Base-by-base conservation (phyloP, 2,329 filamentous ascomycete genomes). In the Tolypocladium tropicale region DNA sequence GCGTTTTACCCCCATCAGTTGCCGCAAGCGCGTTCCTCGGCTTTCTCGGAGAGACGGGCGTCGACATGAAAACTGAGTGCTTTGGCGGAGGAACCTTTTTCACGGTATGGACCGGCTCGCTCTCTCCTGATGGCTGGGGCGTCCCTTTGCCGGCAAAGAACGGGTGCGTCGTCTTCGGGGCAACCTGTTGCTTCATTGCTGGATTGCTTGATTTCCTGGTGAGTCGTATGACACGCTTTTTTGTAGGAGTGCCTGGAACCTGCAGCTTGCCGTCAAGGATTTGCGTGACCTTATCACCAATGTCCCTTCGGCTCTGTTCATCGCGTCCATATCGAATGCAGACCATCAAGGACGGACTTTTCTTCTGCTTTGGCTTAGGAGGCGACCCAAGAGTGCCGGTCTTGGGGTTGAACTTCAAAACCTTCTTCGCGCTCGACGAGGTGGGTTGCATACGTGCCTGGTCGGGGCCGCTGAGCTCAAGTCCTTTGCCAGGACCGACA, bases 301-400 rank as follows among this genome's bases (percentile, higher is more conserved):
- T 67, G 0, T 71, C 70, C 34, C 68, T 64, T 41, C 77, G 76
- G 41, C 71, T 72, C 32, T 65, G 67, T 7, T 72, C 66, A 56
- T 81, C 78, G 5, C 63, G 65, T 2, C 80, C 81, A 64, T 93
- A 93, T 58, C 72, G 76, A 34, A 90, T 76, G 14, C 72, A 71
- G 2, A 84, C 77, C 6, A 88, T 57, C 25, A 68, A 69, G 5
- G 71, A 66, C 41, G 73, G 72, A 18, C 54, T 59, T 6, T 25
- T 57, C 28, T 60, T 65, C 1, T 65, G 63, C 61, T 83, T 87
- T 4, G 75, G 72, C 52, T 76, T 80, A 0, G 83, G 83, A 0
- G 84, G 81, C 5, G 82, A 82, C 4, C 82, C 81, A 53, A 85
- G 77, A 2, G 82, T 86, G 6, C 83, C 82, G 1, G 82, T 85